Evolutionary conservation across 371 early-diverging fungal species (phyloP).

Genomic region (Actinomortierella wolfii): DNA sequence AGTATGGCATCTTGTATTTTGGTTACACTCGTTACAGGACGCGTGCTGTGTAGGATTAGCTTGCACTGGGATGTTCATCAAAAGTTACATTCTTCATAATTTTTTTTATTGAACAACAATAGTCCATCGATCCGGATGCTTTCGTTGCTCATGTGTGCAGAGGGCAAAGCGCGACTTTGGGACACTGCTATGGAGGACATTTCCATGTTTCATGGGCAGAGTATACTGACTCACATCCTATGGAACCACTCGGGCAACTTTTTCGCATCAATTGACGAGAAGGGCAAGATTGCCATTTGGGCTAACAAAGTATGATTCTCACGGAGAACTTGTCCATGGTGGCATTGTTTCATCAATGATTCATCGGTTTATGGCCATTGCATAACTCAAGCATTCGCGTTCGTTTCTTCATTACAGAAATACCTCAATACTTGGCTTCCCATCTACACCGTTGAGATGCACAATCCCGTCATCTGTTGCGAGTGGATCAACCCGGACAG

Average conservation of each 20-base stretch:
- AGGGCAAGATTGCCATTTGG: slow-evolving; percentile 43
- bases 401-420: slow-evolving; percentile 10
- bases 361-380: not conserved
- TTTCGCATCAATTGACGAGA: slow-evolving; percentile 38
- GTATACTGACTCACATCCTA: slow-evolving; percentile 27
- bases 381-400: not conserved
- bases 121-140: slow-evolving; percentile 40
- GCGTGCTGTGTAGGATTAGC: too few species aligned
- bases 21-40: too few species aligned
- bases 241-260: slow-evolving; percentile 42
- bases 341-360: too few species aligned
- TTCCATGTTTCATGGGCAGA: slow-evolving; percentile 38
- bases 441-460: slow-evolving; percentile 26
- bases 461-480: slow-evolving; percentile 41
- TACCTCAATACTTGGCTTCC: slow-evolving; percentile 44
- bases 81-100: too few species aligned
- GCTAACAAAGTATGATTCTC: slow-evolving; percentile 26
- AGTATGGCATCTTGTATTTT: slow-evolving; percentile 16
- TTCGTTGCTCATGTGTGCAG: slow-evolving; percentile 23
- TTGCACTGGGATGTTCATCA: too few species aligned
- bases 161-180: slow-evolving; percentile 32
- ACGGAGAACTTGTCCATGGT: too few species aligned
- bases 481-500: slow-evolving; percentile 45
- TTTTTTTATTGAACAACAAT: not conserved
- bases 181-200: slow-evolving; percentile 44